Conservation (phyloP, 345 rosid species). For the Pistacia atlantica region DNA sequence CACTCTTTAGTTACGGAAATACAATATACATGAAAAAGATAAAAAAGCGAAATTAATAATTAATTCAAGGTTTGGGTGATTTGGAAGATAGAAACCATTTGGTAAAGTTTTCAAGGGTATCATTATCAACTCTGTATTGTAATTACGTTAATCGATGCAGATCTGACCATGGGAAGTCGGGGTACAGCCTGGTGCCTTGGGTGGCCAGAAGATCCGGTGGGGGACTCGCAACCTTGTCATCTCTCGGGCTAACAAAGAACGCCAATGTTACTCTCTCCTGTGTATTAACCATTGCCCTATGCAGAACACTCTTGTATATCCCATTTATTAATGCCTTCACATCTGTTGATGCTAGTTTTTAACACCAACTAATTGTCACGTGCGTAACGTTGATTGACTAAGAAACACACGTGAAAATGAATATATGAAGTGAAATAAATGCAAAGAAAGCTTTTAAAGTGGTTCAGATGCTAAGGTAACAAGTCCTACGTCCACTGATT, state of each 20-base stretch:
- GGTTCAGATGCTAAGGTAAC: too few relatives aligned
- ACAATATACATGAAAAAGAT: background rate
- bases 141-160: slow-evolving; percentile 42
- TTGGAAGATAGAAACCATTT: slow-evolving; percentile 28
- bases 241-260: slow-evolving; percentile 47
- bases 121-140: slow-evolving; percentile 32
- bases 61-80: background rate
- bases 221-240: slow-evolving; percentile 43
- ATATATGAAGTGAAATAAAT: too few relatives aligned
- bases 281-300: too few relatives aligned
- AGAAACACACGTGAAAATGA: too few relatives aligned
- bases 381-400: too few relatives aligned
- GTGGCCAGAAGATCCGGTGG: slow-evolving; percentile 28
- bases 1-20: background rate
- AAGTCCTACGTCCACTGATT: too few relatives aligned
- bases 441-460: too few relatives aligned
- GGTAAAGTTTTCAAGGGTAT: slow-evolving; percentile 38
- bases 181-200: slow-evolving; percentile 31
- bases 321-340: too few relatives aligned
- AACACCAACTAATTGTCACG: too few relatives aligned
- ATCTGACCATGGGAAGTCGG: slow-evolving; percentile 50
- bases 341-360: too few relatives aligned
- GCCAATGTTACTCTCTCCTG: slow-evolving; percentile 42
- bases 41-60: background rate
- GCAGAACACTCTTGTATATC: too few relatives aligned